Conservation (phyloP, 352 stramenopile species). For the Globisporangium radiosum region DNA sequence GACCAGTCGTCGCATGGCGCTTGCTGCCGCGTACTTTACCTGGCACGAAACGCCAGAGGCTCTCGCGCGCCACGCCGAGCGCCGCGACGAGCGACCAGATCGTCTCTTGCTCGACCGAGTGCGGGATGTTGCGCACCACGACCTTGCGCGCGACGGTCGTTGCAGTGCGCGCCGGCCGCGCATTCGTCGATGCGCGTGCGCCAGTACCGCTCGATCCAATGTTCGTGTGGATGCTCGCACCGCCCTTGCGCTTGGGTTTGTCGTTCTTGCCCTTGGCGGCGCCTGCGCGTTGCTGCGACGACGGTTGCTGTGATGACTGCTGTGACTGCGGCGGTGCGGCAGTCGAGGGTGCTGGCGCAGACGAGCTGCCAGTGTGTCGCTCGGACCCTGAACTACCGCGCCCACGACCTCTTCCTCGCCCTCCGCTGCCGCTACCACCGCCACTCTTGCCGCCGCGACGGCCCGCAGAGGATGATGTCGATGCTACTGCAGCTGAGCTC, state of each 20-base stretch:
- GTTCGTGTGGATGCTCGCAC: slow-evolving; percentile 1
- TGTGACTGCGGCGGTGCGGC: neutral
- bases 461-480: neutral
- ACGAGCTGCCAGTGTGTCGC: neutral
- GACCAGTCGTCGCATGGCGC: slow-evolving; percentile 32
- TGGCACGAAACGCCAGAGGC: slow-evolving; percentile 59
- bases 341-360: neutral
- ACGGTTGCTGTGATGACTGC: neutral
- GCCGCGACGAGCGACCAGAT: slow-evolving; percentile 27
- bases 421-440: slow-evolving; percentile 2
- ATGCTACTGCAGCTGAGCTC: neutral
- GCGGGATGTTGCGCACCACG: slow-evolving; percentile 61
- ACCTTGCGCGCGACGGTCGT: slow-evolving; percentile 51
- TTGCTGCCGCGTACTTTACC: slow-evolving; percentile 53
- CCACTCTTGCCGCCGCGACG: slow-evolving; percentile 2
- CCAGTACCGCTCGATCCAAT: slow-evolving; percentile 6
- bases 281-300: neutral
- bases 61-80: slow-evolving; percentile 28
- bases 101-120: slow-evolving; percentile 31
- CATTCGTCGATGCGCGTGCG: slow-evolving; percentile 2
- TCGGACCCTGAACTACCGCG: slow-evolving; percentile 3
- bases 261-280: slow-evolving; percentile 10
- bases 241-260: slow-evolving; percentile 19
- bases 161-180: slow-evolving; percentile 26
- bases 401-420: slow-evolving; percentile 5